These are phyloP conservation scores for Aspergillus vadensis DNA, from an alignment of 2,329 filamentous ascomycete genomes.

Conservation along the genomic window DNA sequence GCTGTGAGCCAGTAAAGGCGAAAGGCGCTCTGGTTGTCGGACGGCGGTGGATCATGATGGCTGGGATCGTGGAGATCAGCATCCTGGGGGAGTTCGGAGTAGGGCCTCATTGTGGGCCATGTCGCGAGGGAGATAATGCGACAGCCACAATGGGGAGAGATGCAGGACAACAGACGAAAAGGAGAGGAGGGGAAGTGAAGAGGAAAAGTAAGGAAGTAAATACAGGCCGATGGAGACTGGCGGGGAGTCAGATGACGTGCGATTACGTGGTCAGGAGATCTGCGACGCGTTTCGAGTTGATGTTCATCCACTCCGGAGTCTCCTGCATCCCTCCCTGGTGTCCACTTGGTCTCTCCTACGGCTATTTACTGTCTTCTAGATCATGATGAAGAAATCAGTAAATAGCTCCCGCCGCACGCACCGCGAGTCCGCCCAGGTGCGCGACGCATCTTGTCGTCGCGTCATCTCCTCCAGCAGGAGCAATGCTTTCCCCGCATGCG, in stretches of 20 bases:
- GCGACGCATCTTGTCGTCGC: constrained; percentile 35
- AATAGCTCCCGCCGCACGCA: constrained; percentile 39
- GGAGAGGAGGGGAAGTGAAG: not conserved
- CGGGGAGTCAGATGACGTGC: constrained; percentile 7
- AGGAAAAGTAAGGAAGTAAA: not conserved
- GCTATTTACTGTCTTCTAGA: constrained; percentile 15
- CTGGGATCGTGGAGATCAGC: constrained; percentile 14
- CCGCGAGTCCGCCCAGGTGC: constrained; percentile 38
- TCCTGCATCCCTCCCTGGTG: not conserved
- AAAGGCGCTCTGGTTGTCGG: constrained; percentile 38
- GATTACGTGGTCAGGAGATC: constrained; percentile 8
- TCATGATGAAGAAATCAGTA: constrained; percentile 37
- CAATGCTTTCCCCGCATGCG: constrained; percentile 34
- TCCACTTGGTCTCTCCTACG: not conserved
- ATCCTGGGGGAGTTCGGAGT: constrained; percentile 6
- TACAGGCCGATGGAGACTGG: not conserved
- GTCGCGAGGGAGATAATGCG: not conserved
- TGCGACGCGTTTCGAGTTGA: not conserved
- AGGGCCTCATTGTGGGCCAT: constrained; percentile 17
- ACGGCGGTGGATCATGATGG: constrained; percentile 15
- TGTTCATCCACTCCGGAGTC: not conserved
- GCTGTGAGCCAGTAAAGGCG: constrained; percentile 56
- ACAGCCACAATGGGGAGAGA: not conserved
- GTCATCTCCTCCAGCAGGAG: constrained; percentile 39
- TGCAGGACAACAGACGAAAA: not conserved